Base-by-base conservation (phyloP, 2,329 filamentous ascomycete genomes). In the Ascochyta koolunga region DNA sequence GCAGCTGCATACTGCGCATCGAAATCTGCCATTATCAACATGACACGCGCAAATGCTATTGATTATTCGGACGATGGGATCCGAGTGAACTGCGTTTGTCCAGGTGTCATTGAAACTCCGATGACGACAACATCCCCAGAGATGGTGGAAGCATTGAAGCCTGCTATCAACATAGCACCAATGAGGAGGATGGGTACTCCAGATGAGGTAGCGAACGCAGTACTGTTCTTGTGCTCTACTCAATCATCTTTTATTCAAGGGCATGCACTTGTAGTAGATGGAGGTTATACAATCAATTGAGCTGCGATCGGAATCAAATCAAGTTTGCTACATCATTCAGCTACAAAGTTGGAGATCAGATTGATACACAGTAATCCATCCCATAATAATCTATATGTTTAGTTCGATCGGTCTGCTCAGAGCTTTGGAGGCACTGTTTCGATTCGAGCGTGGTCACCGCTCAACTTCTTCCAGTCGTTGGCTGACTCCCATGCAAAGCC, bases 61-160 rank as follows among this genome's bases (percentile, higher is more conserved):
- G 80, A 86, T 58, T 85, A 85, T 61, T 80, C 82, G 2, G 60
- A 64, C 4, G 54, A 68, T 38, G 54, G 46, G 1, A 84, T 87
- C 47, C 78, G 84, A 43, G 80, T 87, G 59, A 87, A 87, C 60
- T 83, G 82, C 16, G 79, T 86, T 33, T 86, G 84, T 54, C 84
- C 83, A 0, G 74, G 78, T 10, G 80, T 78, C 32, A 75, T 81
- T 32, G 73, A 72, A 46, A 82, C 79, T 4, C 78, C 79, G 0
- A 65, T 64, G 56, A 58, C 62, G 0, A 62, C 56, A 8, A 67
- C 71, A 47, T 67, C 64, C 3, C 53, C 58, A 8, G 59, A 66
- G 4, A 71, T 70, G 41, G 50, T 56, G 2, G 69, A 79, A 60
- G 70, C 64, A 19, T 35, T 72, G 35, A 68, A 62, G 50, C 62